Evolutionary conservation across 2,329 filamentous ascomycete genomes (phyloP).

Genomic region (Balansia obtecta): DNA sequence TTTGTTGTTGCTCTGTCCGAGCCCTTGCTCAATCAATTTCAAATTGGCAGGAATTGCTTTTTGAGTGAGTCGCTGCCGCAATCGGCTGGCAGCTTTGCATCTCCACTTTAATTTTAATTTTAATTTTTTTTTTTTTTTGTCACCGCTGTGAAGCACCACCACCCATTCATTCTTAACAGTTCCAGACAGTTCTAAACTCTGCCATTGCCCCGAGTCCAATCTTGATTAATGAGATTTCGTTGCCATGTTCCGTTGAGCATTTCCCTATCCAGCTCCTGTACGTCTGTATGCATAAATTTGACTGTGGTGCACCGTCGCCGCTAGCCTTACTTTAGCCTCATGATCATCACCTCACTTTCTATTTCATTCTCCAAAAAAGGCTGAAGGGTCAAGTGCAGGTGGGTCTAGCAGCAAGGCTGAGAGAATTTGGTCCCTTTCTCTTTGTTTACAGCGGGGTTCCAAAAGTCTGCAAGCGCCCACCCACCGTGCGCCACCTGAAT

Average conservation of each 20-base stretch:
- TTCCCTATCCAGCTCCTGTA: too few relatives aligned
- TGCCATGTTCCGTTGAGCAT: too few relatives aligned
- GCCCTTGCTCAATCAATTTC: neutral
- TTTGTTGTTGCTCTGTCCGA: too few relatives aligned
- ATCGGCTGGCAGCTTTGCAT: neutral
- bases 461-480: too few relatives aligned
- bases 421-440: neutral
- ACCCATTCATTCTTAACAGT: neutral
- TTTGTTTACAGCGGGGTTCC: neutral
- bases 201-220: neutral
- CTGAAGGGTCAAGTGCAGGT: neutral
- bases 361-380: neutral
- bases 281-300: too few relatives aligned
- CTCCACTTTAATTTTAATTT: neutral
- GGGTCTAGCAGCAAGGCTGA: neutral
- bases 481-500: too few relatives aligned
- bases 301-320: too few relatives aligned
- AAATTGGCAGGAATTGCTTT: neutral
- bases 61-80: neutral
- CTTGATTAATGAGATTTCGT: too few relatives aligned
- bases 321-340: neutral
- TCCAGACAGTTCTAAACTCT: neutral
- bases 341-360: neutral
- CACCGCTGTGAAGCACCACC: neutral
- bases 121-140: too few relatives aligned